These are phyloP conservation scores for Trichosporon sp. DNA, from an alignment of 1,284 basidiomycete genomes.

Conservation along the genomic window DNA sequence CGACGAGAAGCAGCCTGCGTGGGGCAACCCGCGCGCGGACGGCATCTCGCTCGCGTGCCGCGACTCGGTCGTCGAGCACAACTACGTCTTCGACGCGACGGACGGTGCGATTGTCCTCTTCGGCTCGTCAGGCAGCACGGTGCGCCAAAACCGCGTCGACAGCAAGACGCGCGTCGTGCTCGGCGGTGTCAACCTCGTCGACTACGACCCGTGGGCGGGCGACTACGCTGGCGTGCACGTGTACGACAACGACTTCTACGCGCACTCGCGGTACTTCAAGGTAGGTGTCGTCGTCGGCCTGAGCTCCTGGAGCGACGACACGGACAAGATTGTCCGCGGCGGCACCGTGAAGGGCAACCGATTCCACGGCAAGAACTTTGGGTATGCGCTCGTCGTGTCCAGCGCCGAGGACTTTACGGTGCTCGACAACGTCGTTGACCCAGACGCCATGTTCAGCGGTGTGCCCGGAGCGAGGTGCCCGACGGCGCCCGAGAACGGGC, in stretches of 20 bases:
- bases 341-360: conserved; percentile 45
- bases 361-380: conserved; percentile 44
- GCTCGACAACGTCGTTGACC: conserved; percentile 36
- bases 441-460: conserved; percentile 37
- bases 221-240: conserved; percentile 47
- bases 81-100: conserved; percentile 49
- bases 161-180: conserved; percentile 46
- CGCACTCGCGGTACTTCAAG: conserved; percentile 45
- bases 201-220: conserved; percentile 49
- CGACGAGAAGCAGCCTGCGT: conserved; percentile 34
- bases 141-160: conserved; percentile 44
- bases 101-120: conserved; percentile 51
- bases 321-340: conserved; percentile 43
- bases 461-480: conserved; percentile 44
- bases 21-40: conserved; percentile 48
- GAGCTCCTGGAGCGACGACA: conserved; percentile 50
- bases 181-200: conserved; percentile 51
- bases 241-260: conserved; percentile 46
- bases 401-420: conserved; percentile 46
- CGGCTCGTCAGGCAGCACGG: conserved; percentile 43
- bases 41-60: conserved; percentile 51
- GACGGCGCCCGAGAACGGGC: conserved; percentile 44
- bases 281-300: conserved; percentile 49
- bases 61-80: conserved; percentile 46
- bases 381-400: conserved; percentile 49